phyloP scores from a whole-genome alignment of 2,329 filamentous ascomycete genomes.

The Cytospora chrysosperma region DNA sequence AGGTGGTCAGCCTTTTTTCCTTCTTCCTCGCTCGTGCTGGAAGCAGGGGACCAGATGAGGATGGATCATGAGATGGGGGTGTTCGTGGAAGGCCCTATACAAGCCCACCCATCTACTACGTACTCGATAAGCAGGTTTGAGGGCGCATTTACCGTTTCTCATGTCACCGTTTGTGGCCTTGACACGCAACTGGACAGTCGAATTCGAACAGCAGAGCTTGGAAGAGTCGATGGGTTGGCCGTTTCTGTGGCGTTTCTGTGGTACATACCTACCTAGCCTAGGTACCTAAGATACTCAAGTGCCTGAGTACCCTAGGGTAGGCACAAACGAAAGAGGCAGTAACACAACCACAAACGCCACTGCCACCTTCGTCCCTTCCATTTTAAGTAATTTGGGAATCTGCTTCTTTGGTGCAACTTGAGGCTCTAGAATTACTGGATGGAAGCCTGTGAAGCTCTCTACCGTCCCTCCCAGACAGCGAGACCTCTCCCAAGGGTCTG shows the following conservation, averaged over 20 bases:
- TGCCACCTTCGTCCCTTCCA: constrained; percentile 6
- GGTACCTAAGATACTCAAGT: too few relatives aligned
- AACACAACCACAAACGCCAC: constrained; percentile 2
- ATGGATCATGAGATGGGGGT: not conserved
- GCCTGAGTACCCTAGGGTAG: too few relatives aligned
- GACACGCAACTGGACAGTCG: not conserved
- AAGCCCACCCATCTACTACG: too few relatives aligned
- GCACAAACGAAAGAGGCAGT: not conserved
- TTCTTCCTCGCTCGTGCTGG: not conserved
- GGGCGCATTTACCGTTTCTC: not conserved
- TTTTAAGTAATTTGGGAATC: not conserved
- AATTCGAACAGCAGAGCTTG: not conserved
- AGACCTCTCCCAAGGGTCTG: not conserved
- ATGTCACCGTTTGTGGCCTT: not conserved
- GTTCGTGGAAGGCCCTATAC: too few relatives aligned
- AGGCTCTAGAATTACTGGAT: not conserved
- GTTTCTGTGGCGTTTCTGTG: too few relatives aligned
- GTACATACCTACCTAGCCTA: too few relatives aligned
- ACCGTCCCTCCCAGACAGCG: not conserved
- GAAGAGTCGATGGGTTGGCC: not conserved
- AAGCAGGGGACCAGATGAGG: not conserved
- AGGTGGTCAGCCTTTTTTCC: not conserved
- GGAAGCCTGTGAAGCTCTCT: not conserved
- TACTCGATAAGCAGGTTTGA: too few relatives aligned
- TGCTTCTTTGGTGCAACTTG: not conserved